Conservation (phyloP, 2,329 filamentous ascomycete genomes). For the Didymella pomorum region DNA sequence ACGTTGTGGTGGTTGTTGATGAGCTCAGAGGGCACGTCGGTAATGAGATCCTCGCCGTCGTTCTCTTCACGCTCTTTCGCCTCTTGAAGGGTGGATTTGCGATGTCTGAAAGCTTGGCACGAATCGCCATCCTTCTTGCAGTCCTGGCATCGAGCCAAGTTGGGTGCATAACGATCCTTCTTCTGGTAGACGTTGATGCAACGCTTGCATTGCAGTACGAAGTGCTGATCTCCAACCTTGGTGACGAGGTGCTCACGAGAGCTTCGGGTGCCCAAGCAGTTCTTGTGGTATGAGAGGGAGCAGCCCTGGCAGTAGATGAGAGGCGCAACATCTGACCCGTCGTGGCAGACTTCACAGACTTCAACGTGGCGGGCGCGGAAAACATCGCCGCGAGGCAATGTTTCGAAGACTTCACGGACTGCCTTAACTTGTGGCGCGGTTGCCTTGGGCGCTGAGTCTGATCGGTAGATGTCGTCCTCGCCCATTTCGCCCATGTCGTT, state of each 20-base stretch:
- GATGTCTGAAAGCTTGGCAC: conserved; percentile 77
- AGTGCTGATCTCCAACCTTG: conserved; percentile 77
- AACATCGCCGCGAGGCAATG: conserved; percentile 65
- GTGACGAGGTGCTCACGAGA: conserved; percentile 87
- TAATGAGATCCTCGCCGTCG: conserved; percentile 77
- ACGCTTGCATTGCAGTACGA: conserved; percentile 87
- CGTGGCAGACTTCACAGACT: conserved; percentile 76
- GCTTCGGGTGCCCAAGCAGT: conserved; percentile 77
- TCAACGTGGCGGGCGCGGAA: conserved; percentile 76
- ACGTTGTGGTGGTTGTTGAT: conserved; percentile 80
- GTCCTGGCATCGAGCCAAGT: conserved; percentile 73
- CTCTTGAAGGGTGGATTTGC: conserved; percentile 79
- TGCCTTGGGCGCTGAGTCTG: conserved; percentile 51
- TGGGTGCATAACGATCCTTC: conserved; percentile 74
- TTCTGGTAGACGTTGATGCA: conserved; percentile 75
- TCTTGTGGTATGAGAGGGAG: conserved; percentile 80
- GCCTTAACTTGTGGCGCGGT: conserved; percentile 65
- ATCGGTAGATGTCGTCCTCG: conserved; percentile 66
- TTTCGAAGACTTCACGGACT: conserved; percentile 75
- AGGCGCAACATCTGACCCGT: conserved; percentile 67
- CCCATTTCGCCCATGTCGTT: conserved; percentile 62
- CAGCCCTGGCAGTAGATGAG: conserved; percentile 93
- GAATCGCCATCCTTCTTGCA: conserved; percentile 72
- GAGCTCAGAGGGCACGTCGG: conserved; percentile 65
- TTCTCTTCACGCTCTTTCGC: conserved; percentile 84